phyloP scores from a whole-genome alignment of 768 basidiomycete species.

The Russula compacta region DNA sequence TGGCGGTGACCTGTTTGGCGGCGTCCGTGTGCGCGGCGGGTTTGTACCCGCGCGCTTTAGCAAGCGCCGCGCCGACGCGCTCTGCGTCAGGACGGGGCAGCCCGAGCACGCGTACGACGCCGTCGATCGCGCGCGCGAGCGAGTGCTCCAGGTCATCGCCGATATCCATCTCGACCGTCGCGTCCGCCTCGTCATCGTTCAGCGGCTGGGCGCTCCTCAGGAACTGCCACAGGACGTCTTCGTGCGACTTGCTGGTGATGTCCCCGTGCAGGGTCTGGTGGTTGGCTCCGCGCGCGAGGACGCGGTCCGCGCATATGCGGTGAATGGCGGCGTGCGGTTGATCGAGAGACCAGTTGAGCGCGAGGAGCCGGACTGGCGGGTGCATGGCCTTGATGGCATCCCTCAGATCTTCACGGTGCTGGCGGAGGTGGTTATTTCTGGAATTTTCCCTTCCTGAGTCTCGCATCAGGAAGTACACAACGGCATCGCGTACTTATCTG shows the following conservation, averaged over 20 bases:
- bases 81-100: slow-evolving; percentile 45
- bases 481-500: slow-evolving; percentile 47
- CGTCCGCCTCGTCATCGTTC: slow-evolving; percentile 53
- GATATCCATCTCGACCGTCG: slow-evolving; percentile 55
- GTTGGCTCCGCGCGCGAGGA: slow-evolving; percentile 65
- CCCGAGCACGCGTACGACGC: slow-evolving; percentile 45
- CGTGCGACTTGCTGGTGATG: slow-evolving; percentile 45
- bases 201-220: slow-evolving; percentile 56
- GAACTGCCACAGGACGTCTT: slow-evolving; percentile 78
- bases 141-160: slow-evolving; percentile 45
- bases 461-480: neutral
- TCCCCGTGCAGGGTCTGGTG: slow-evolving; percentile 77
- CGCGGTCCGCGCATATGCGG: slow-evolving; percentile 70
- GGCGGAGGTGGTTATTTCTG: slow-evolving; percentile 55
- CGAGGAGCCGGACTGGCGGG: slow-evolving; percentile 66
- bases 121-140: slow-evolving; percentile 50
- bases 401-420: slow-evolving; percentile 40
- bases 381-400: slow-evolving; percentile 36
- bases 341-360: slow-evolving; percentile 21
- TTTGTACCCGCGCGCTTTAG: slow-evolving; percentile 34
- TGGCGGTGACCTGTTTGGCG: slow-evolving; percentile 13
- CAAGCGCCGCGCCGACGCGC: slow-evolving; percentile 43
- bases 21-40: slow-evolving; percentile 29
- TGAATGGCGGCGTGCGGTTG: neutral
- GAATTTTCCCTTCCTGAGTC: neutral